Evolutionary conservation across 305 asterid genomes (phyloP), one percentile per base, ranked within the genome.

Genomic region (Fraxinus angustifolia): DNA sequence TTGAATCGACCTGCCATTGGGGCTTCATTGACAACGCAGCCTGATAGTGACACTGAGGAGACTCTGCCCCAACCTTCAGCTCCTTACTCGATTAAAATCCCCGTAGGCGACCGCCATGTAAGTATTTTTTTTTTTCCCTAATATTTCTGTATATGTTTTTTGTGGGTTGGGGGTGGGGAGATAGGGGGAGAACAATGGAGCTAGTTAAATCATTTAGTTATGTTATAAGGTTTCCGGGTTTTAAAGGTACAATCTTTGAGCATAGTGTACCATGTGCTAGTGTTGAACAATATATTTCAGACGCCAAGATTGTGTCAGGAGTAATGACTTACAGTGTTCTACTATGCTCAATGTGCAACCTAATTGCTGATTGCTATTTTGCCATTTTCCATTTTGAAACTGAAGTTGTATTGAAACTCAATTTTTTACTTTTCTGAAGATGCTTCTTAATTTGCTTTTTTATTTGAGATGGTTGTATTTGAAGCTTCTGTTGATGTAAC

Each of bases 31-130:
- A 79, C 82, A 16, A 89, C 84, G 16, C 82, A 84, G 79, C 75
- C 80, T 30, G 83, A 26, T 11, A 33, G 77, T 80, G 83, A 77
- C 36, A 80, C 50, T 73, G 87, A 62, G 35, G 90, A 87, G 34
- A 88, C 87, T 77, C 76, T 58, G 33, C 88, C 38, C 70, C 89
- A 89, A 73, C 33, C 86, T 14, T 85, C 80, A 16, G 91, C 93
- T 78, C 97, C 92, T 8, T 81, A 78, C 77, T 90, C 97, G 23
- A 73, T 93, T 76, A 92, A 78, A 84, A 92, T 93, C 67, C 97
- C 97, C 6, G 90, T 92, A 42, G 97, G 97, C 12, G 92, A 93
- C 87, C 91, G 97, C 40, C 87, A 92, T 86, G 97, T 92, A 78
- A 86, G 92, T 78, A 60, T 71, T 70, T n/a, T 0, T 21, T 71